phyloP scores from a whole-genome alignment of 805 yeast species.

The Nakazawaea wyomingensis region DNA sequence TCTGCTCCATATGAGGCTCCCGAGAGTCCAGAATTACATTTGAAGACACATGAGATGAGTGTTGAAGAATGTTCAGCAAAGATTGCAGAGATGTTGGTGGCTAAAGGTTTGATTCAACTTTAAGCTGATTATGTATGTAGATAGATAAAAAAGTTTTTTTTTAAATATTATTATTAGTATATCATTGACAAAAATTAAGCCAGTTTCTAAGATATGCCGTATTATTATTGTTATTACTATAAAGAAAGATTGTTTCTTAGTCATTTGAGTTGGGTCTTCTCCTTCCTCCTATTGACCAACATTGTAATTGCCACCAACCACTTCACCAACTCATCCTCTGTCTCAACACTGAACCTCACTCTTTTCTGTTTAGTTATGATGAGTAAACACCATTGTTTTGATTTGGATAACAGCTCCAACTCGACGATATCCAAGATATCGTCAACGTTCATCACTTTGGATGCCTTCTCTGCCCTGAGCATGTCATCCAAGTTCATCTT shows the following conservation, averaged over 20 bases:
- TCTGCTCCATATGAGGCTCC: slow-evolving; percentile 97
- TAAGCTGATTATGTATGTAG: neutral
- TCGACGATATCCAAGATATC: slow-evolving; percentile 45
- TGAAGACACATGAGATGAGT: slow-evolving; percentile 63
- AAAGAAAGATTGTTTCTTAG: no score
- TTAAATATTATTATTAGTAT: no score
- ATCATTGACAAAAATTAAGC: no score
- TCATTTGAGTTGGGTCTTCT: no score
- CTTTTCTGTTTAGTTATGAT: slow-evolving; percentile 42
- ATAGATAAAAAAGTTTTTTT: neutral
- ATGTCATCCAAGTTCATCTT: slow-evolving; percentile 2
- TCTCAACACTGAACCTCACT: slow-evolving; percentile 36
- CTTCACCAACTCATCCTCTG: slow-evolving; percentile 40
- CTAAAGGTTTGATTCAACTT: slow-evolving; percentile 15
- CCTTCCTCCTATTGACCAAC: slow-evolving; percentile 20
- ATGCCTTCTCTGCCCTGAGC: slow-evolving; percentile 17
- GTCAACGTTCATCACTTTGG: slow-evolving; percentile 28
- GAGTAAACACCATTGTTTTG: slow-evolving; percentile 40
- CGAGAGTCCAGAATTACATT: slow-evolving; percentile 72
- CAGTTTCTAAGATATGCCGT: no score
- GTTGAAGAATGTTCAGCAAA: slow-evolving; percentile 78
- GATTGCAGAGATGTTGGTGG: slow-evolving; percentile 62
- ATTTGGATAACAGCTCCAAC: slow-evolving; percentile 39
- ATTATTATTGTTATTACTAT: neutral
- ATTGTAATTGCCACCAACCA: slow-evolving; percentile 45